Base-by-base conservation (phyloP, 768 basidiomycete species). In the Amanita exitialis region DNA sequence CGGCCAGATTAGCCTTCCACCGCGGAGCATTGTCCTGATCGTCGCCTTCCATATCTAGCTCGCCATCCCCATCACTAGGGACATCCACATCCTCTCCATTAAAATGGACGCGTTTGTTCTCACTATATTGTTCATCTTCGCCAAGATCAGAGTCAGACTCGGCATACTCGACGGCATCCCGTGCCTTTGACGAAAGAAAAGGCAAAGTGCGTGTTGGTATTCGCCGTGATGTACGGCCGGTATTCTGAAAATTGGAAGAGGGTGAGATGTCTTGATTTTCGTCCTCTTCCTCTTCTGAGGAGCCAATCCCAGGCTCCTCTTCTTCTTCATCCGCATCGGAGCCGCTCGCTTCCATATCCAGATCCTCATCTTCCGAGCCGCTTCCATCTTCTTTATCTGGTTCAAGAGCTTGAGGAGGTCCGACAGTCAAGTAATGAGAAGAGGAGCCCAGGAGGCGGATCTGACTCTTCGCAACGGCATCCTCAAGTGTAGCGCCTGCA, bases 381-480 rank as follows among this genome's bases (percentile, higher is more conserved):
- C 65, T 62, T 3, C 61, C 64, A 6, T 58, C 67, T 6, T 59
- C 66, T 2, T 69, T 70, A 2, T 74, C 70, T 4, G 63, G 62
- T 7, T 13, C 16, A 35, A 18, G 36, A 37, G 20, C 68, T 62
- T n/a, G 68, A 63, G 2, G 21, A 36, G 65, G 65, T 15, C 68
- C 68, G 10, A 80, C 68, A 1, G 69, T 74, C 30, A 97, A 75
- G 9, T 80, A 77, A 44, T 76, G 79, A 1, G 84, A 83, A 0
- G 95, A 97, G 2, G 85, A 79, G 13, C 82, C 90, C 32, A 98
- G 80, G 2, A 99, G 75, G 32, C 78, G 76, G 54, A 99, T 93
- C 52, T 87, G 78, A 58, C 89, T 90, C 51, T 77, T 76, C 15
- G 83, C 77, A 27, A 98, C 83, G 6, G 74, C 78, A 57, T 93